Evolutionary conservation across 139 green algal species (phyloP), one percentile per base, ranked within the genome.

Genomic region (Edaphochlamys debaryana): DNA sequence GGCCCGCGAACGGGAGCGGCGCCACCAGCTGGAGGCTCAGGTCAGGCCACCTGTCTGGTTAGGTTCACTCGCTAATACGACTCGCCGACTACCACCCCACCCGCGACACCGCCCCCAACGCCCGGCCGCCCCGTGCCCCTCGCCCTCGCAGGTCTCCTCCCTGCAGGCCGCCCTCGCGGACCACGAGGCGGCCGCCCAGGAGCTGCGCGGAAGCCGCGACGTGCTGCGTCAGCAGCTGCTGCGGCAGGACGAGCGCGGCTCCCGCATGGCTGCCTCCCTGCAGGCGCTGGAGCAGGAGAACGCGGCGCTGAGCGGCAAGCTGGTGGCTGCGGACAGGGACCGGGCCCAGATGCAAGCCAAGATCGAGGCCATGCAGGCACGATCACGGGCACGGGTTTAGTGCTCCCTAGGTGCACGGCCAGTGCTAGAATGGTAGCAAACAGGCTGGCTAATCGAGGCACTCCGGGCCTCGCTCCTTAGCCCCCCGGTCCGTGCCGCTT

Each of bases 351-450:
- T 71, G 58, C 20, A 45, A 6, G 50, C 56, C 38, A 80, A 80
- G 74, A 29, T 80, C 5, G 58, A 80, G 2, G 30, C 74, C 6
- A 42, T 58, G 40, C 74, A 80, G 74, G 74, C n/a, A n/a, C n/a
- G n/a, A n/a, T n/a, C n/a, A n/a, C n/a, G n/a, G n/a, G n/a, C n/a
- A n/a, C n/a, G n/a, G n/a, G n/a, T n/a, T n/a, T n/a, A n/a, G n/a
- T n/a, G n/a, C n/a, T n/a, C n/a, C n/a, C n/a, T n/a, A n/a, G n/a
- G n/a, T n/a, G n/a, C n/a, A n/a, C n/a, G n/a, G n/a, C n/a, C n/a
- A n/a, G n/a, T n/a, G n/a, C n/a, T n/a, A n/a, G n/a, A n/a, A n/a
- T n/a, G n/a, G n/a, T n/a, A n/a, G n/a, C n/a, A n/a, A n/a, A n/a
- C n/a, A n/a, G n/a, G n/a, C n/a, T n/a, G n/a, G n/a, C n/a, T n/a